Percentiles rank a stretch among this genome's conserved stretches.
phyloP scores from a whole-genome alignment of 805 yeast genomes.

The Suhomyces emberorum region DNA sequence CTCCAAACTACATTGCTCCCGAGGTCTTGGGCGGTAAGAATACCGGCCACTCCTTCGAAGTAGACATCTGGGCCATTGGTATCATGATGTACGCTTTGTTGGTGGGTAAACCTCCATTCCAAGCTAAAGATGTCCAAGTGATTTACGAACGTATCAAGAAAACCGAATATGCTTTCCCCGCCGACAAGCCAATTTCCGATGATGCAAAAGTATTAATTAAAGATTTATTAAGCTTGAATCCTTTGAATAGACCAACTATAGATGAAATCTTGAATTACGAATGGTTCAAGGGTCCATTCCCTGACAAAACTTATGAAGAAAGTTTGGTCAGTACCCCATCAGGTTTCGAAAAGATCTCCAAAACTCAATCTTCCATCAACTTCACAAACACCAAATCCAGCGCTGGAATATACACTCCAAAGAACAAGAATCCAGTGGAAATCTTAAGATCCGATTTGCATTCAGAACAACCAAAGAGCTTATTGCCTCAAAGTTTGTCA shows the following conservation, averaged over 20 bases:
- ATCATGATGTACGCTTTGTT: conserved; percentile 92
- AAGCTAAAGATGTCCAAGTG: conserved; percentile 87
- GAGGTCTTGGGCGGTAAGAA: conserved; percentile 89
- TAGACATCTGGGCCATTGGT: conserved; percentile 97
- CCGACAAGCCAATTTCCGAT: conserved; percentile 58
- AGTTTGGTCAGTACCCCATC: conserved; percentile 65
- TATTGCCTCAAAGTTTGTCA: conserved; percentile 85
- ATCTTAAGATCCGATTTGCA: conserved; percentile 66
- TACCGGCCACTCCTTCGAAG: conserved; percentile 90
- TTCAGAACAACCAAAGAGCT: conserved; percentile 61
- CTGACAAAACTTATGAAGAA: conserved; percentile 59
- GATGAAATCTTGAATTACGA: conserved; percentile 75
- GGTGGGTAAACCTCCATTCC: conserved; percentile 96
- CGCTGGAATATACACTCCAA: conserved; percentile 59
- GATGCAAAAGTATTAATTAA: conserved; percentile 73
- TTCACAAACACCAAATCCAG: conserved; percentile 61
- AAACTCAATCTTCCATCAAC: conserved; percentile 62
- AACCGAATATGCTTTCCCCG: conserved; percentile 78
- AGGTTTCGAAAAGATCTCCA: conserved; percentile 48
- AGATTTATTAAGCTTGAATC: conserved; percentile 73
- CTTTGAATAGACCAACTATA: conserved; percentile 75
- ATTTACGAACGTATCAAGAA: conserved; percentile 89
- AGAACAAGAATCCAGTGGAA: conserved; percentile 61
- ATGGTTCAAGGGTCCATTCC: conserved; percentile 89
- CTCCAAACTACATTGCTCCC: conserved; percentile 98